phyloP scores from a whole-genome alignment of 2,329 filamentous ascomycete species.

The Fusarium goolgardi region DNA sequence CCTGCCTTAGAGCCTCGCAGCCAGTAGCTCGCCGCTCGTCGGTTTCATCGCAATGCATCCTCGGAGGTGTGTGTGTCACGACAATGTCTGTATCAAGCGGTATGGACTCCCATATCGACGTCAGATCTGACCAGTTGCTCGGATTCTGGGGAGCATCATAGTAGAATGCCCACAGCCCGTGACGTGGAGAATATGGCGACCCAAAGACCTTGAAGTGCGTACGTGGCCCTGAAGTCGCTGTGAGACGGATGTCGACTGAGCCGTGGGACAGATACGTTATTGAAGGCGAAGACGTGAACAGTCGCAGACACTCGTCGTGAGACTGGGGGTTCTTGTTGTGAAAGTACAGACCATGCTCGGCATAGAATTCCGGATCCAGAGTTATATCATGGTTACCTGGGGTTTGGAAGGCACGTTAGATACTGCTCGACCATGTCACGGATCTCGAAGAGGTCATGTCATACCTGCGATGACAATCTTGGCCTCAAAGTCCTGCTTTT shows the following conservation, averaged over 20 bases:
- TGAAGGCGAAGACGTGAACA: conserved; percentile 65
- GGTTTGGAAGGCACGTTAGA: conserved; percentile 16
- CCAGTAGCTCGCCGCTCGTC: conserved; percentile 59
- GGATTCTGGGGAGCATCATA: conserved; percentile 58
- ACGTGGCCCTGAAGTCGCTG: conserved; percentile 63
- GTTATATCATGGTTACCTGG: conserved; percentile 82
- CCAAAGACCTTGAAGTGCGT: conserved; percentile 76
- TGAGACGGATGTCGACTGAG: conserved; percentile 65
- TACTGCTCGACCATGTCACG: not conserved
- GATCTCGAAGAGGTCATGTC: conserved; percentile 32
- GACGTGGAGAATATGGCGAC: conserved; percentile 72
- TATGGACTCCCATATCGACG: conserved; percentile 69
- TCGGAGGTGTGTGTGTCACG: conserved; percentile 77
- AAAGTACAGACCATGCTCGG: conserved; percentile 62
- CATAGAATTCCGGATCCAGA: conserved; percentile 72
- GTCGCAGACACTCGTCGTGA: conserved; percentile 62
- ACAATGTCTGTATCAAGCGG: conserved; percentile 73
- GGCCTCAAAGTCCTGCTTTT: conserved; percentile 73
- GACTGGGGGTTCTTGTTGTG: conserved; percentile 68
- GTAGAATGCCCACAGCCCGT: conserved; percentile 74
- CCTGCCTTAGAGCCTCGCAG: conserved; percentile 68
- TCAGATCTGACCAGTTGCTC: conserved; percentile 39
- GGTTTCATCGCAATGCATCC: conserved; percentile 67
- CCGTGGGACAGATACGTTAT: conserved; percentile 75
- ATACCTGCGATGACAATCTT: conserved; percentile 78